Base-by-base conservation (phyloP, 2,329 filamentous ascomycete genomes). In the Sarocladiaceae sp. region DNA sequence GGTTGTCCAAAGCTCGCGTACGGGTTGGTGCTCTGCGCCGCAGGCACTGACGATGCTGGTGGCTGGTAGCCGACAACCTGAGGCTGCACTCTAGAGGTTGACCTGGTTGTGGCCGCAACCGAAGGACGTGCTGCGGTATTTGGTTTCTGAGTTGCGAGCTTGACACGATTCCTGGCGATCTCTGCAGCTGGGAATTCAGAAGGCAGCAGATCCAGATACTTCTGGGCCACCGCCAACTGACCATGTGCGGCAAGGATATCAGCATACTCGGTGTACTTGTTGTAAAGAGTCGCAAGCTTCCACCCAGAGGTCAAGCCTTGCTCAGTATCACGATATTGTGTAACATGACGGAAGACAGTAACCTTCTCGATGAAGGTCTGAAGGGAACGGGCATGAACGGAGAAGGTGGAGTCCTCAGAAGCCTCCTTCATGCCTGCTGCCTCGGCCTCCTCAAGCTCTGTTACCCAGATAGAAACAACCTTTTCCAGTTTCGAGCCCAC, bases 301-400 rank as follows among this genome's bases (percentile, higher is more conserved):
- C 91, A 98, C 54, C 83, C 87, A 1, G 82, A 82, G 9, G 78
- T 73, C 53, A 87, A 78, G 37, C 69, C 67, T 51, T 79, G 78
- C 58, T 96, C 89, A 7, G 68, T 65, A 60, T 98, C 93, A 55
- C 85, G 71, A 70, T 96, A 98, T 58, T 91, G 89, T 50, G 89
- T 90, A 33, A 96, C 90, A 53, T 93, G 80, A 45, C 93, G 84
- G 81, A 98, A 98, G 44, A 98, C 80, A 0, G 90, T 95, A 37
- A 98, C 93, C 73, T 98, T 98, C 68, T 98, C 93, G 50, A 98
- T 95, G 59, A 98, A 91, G 52, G 86, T 83, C 64, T 97, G 93
- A 33, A 98, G 70, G 37, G 85, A 84, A 49, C 82, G 82, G 45
- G 91, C 89, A 57, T 97, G 93, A 41, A 97, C 82, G 0, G 91